A percentile compares a stretch with the other conserved stretches of the same genome.
Conservation (phyloP, 805 yeast species). For the Candida andamanensis region DNA sequence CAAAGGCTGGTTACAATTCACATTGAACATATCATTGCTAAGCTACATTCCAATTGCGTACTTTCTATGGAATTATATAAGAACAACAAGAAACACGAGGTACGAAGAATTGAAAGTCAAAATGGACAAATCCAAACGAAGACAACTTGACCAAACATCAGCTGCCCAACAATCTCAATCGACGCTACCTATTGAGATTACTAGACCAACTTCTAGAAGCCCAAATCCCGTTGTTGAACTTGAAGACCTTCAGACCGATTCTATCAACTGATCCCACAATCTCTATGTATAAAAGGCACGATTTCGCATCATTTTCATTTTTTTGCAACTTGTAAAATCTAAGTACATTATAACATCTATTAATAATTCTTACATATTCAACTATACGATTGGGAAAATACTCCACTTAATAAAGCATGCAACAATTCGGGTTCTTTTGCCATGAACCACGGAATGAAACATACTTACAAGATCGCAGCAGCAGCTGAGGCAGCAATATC, state of each 20-base stretch:
- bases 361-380: too few relatives aligned
- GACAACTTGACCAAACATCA: neutral
- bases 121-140: too few relatives aligned
- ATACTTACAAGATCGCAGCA: slow-evolving; percentile 6
- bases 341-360: too few relatives aligned
- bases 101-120: slow-evolving; percentile 7
- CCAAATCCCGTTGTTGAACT: slow-evolving; percentile 10
- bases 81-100: slow-evolving; percentile 8
- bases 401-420: too few relatives aligned
- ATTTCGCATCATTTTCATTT: too few relatives aligned
- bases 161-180: neutral
- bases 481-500: slow-evolving; percentile 7
- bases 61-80: slow-evolving; percentile 28
- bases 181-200: neutral
- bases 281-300: too few relatives aligned
- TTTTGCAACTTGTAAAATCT: too few relatives aligned
- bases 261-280: slow-evolving; percentile 1
- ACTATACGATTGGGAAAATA: too few relatives aligned
- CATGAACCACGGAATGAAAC: too few relatives aligned
- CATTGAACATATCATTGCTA: slow-evolving; percentile 22
- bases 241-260: slow-evolving; percentile 4
- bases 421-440: too few relatives aligned
- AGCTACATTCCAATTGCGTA: slow-evolving; percentile 34
- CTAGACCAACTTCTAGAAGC: slow-evolving; percentile 4
- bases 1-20: slow-evolving; percentile 19